Percentiles rank a stretch among this genome's conserved stretches.
These are phyloP conservation scores for Phytophthora tubulina DNA, from an alignment of 352 stramenopile species.

Conservation along the genomic window DNA sequence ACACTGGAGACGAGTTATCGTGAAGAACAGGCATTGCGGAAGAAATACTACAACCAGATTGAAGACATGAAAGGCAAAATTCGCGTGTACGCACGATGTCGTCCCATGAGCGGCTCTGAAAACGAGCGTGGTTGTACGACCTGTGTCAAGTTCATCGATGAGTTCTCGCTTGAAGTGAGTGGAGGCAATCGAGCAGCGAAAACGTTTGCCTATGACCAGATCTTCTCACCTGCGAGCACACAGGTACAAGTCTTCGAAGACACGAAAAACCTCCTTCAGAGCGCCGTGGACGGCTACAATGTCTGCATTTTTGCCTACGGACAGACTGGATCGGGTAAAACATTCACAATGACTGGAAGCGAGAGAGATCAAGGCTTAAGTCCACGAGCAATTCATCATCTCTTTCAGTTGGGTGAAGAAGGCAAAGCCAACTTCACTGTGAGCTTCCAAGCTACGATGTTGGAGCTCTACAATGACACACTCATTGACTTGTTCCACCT, in stretches of 20 bases:
- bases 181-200: constrained; percentile 79
- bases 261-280: constrained; percentile 93
- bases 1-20: constrained; percentile 85
- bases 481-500: constrained; percentile 91
- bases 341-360: constrained; percentile 93
- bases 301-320: constrained; percentile 96
- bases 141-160: constrained; percentile 78
- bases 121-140: constrained; percentile 75
- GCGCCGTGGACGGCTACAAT: constrained; percentile 92
- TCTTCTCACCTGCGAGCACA: constrained; percentile 82
- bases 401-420: constrained; percentile 82
- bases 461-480: constrained; percentile 94
- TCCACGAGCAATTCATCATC: constrained; percentile 85
- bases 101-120: constrained; percentile 92
- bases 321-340: constrained; percentile 94
- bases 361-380: constrained; percentile 83
- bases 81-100: constrained; percentile 92
- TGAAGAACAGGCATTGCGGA: constrained; percentile 91
- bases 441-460: constrained; percentile 89
- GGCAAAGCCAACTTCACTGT: constrained; percentile 60
- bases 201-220: constrained; percentile 91
- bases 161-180: constrained; percentile 89
- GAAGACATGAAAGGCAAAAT: constrained; percentile 98
- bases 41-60: constrained; percentile 97
- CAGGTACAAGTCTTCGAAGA: constrained; percentile 94